Conservation (phyloP, 202 grass and related monocot genomes). For the Musa balbisiana region DNA sequence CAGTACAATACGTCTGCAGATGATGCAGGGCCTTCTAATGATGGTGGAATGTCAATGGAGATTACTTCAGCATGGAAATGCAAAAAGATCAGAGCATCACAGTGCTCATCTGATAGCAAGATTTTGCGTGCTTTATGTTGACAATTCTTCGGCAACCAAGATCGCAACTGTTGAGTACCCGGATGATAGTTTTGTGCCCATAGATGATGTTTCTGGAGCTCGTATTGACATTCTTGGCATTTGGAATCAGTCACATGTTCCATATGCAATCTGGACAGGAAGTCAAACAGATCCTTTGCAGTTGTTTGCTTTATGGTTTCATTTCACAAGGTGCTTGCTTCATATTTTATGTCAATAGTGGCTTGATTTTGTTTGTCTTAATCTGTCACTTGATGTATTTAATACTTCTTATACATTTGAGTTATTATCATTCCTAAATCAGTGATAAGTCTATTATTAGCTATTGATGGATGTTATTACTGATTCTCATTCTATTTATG, state of each 20-base stretch:
- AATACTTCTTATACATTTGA: not conserved
- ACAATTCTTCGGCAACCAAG: not conserved
- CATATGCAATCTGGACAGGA: not conserved
- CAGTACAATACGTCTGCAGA: too few species aligned
- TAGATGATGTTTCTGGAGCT: slow-evolving; percentile 28
- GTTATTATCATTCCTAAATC: not conserved
- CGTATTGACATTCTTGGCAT: slow-evolving; percentile 25
- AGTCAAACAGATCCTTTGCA: slow-evolving; percentile 19
- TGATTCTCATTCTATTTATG: too few species aligned
- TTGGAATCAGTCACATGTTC: not conserved
- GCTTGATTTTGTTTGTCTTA: slow-evolving; percentile 25
- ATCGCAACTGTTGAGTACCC: too few species aligned
- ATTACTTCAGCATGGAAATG: slow-evolving; percentile 65
- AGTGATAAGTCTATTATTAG: not conserved
- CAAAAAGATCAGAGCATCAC: slow-evolving; percentile 63
- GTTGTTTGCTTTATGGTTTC: not conserved
- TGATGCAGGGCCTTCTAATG: slow-evolving; percentile 20
- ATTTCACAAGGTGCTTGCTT: slow-evolving; percentile 38
- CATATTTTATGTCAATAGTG: slow-evolving; percentile 33
- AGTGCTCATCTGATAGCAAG: slow-evolving; percentile 59
- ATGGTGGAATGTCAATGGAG: slow-evolving; percentile 27
- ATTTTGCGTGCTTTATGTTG: slow-evolving; percentile 48
- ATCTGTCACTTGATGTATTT: not conserved
- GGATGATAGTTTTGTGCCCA: not conserved
- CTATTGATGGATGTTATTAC: not conserved